Conservation (phyloP, 1,284 basidiomycete genomes). For the Austroboletus niveus region DNA sequence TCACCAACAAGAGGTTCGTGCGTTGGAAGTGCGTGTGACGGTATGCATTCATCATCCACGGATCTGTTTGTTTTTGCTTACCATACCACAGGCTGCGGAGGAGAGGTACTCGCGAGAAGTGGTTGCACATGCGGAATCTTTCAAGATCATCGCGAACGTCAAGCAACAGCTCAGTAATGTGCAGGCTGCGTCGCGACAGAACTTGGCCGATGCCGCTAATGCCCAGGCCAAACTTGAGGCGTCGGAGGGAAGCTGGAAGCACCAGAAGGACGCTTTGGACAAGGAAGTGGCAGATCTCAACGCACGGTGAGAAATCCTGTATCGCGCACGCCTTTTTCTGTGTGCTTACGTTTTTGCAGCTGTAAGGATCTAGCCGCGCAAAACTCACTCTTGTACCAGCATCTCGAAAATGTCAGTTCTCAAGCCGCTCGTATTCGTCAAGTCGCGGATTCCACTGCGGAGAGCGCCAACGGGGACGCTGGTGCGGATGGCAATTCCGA, state of each 20-base stretch:
- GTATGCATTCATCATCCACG: constrained; percentile 34
- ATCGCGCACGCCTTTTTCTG: background rate
- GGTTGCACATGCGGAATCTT: constrained; percentile 79
- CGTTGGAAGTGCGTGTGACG: constrained; percentile 70
- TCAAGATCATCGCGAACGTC: constrained; percentile 67
- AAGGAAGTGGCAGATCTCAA: constrained; percentile 76
- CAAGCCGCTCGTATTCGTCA: constrained; percentile 78
- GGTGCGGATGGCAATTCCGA: constrained; percentile 52
- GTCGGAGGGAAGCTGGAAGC: constrained; percentile 77
- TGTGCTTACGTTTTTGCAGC: constrained; percentile 37
- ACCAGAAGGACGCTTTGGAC: constrained; percentile 73
- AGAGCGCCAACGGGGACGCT: constrained; percentile 39
- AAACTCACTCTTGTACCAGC: constrained; percentile 78
- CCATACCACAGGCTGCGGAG: constrained; percentile 60
- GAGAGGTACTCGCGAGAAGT: constrained; percentile 79
- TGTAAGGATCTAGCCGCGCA: constrained; percentile 76
- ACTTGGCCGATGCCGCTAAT: constrained; percentile 63
- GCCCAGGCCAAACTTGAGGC: constrained; percentile 68
- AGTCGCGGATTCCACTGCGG: constrained; percentile 53
- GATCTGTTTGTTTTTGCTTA: background rate
- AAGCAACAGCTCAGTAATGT: constrained; percentile 58
- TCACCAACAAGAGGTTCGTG: constrained; percentile 62
- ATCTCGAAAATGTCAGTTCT: constrained; percentile 81
- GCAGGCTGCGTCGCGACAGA: constrained; percentile 55
- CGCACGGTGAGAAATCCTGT: constrained; percentile 47